These are phyloP conservation scores for thale cress (Arabidopsis thaliana) DNA, from an alignment of 345 rosid genomes.

Conservation along the genomic window DNA sequence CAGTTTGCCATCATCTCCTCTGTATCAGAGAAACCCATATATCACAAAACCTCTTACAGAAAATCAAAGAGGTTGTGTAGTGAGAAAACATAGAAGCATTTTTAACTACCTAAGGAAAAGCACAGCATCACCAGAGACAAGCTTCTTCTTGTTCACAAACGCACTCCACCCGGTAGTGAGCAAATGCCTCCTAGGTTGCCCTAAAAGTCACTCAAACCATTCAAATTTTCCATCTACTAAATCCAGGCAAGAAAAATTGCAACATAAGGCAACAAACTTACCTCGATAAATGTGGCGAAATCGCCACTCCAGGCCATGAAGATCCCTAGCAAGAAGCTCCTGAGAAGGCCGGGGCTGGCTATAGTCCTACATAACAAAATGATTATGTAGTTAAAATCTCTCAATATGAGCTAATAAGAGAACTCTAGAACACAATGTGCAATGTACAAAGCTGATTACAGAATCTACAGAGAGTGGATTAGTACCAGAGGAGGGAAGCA, in stretches of 20 bases:
- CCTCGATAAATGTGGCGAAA: constrained; percentile 97
- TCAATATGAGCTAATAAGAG: neutral
- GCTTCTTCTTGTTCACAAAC: constrained; percentile 96
- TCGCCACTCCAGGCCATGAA: constrained; percentile 94
- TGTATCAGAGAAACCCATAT: constrained; percentile 37
- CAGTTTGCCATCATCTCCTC: constrained; percentile 94
- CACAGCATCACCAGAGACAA: constrained; percentile 98
- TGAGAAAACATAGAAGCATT: neutral
- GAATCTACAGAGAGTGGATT: neutral
- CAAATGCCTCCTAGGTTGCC: constrained; percentile 98
- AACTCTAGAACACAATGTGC: neutral
- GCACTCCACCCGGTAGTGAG: constrained; percentile 99
- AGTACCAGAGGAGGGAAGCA: constrained; percentile 98
- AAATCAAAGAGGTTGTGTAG: neutral
- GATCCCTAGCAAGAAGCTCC: constrained; percentile 96
- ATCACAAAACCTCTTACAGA: constrained; percentile 9
- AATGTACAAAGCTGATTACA: neutral
- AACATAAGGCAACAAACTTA: constrained; percentile 34
- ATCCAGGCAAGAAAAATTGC: neutral
- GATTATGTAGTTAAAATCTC: constrained; percentile 2
- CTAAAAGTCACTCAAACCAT: constrained; percentile 46
- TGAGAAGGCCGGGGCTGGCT: constrained; percentile 95
- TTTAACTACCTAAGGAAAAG: constrained; percentile 80
- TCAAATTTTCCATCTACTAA: neutral
- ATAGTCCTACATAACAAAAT: constrained; percentile 68